Conservation (phyloP, 2,329 filamentous ascomycete species). For the Atkinsonella hypoxylon region DNA sequence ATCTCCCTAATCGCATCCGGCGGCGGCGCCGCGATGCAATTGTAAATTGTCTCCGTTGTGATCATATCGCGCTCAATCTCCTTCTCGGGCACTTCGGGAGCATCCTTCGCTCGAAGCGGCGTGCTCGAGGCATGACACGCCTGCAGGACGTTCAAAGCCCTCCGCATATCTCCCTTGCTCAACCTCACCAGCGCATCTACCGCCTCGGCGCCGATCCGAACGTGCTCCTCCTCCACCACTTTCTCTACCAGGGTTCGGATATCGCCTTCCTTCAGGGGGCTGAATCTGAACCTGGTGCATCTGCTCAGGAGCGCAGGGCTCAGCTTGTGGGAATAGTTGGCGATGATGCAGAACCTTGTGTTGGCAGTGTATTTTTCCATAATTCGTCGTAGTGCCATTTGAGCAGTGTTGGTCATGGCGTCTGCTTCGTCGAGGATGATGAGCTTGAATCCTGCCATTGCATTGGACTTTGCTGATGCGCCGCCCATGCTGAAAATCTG, state of each 20-base stretch:
- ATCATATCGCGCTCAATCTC: conserved; percentile 62
- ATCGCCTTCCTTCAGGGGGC: conserved; percentile 78
- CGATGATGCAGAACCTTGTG: conserved; percentile 95
- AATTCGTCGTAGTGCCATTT: conserved; percentile 92
- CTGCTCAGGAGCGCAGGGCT: conserved; percentile 84
- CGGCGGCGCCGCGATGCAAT: conserved; percentile 91
- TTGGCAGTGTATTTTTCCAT: conserved; percentile 99
- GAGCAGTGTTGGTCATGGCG: conserved; percentile 96
- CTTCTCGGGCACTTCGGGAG: conserved; percentile 46
- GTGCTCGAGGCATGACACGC: conserved; percentile 91
- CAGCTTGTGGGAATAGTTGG: conserved; percentile 97
- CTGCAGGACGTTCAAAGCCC: conserved; percentile 89
- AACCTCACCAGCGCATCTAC: conserved; percentile 73
- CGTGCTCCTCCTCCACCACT: conserved; percentile 76
- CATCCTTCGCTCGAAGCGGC: conserved; percentile 50
- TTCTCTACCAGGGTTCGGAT: conserved; percentile 78
- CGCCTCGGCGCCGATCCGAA: conserved; percentile 73
- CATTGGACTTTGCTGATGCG: conserved; percentile 29
- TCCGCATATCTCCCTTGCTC: conserved; percentile 91
- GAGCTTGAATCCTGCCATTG: conserved; percentile 74
- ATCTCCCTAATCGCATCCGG: conserved; percentile 81
- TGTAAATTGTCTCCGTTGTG: conserved; percentile 92
- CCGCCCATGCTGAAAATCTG: conserved; percentile 78
- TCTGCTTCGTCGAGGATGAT: conserved; percentile 99
- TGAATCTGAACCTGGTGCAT: conserved; percentile 92